Evolutionary conservation across 495 filamentous ascomycete genomes (phyloP), one percentile per base, ranked within the genome.

Genomic region (Neurospora intermedia): DNA sequence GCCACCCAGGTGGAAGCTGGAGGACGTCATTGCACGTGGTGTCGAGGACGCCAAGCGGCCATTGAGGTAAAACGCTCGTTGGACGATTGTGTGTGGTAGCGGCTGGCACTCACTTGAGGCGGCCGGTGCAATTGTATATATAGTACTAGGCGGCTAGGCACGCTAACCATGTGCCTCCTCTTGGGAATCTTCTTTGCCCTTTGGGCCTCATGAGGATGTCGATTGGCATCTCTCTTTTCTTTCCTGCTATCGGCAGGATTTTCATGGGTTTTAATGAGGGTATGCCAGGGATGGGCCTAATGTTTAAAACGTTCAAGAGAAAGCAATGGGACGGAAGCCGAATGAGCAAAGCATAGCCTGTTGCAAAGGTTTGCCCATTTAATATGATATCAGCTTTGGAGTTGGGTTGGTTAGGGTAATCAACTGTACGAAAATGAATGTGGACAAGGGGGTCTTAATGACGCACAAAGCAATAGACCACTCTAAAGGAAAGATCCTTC

Each of bases 1-100:
- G 74, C 89, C 93, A 73, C 94, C 94, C 13, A 85, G 94, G 72
- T 98, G 94, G 94, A 83, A 85, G 43, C 78, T 98, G 27, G 88
- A 91, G 70, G 93, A 97, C 73, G 88, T 98, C 54, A 85, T 98
- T 73, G 88, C 88, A 69, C 86, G 88, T 38, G 94, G 94, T 73
- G 93, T 91, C 23, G 87, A 91, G 69, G 94, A 97, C 82, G 89
- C 89, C 76, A 93, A 96, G 84, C 75, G 84, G 69, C 88, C 88
- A 27, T 82, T 97, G 77, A 82, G 89, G 77, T 92, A 82, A 84
- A 71, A 20, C 23, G 27, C 54, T 66, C 27, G 15, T 35, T 66
- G 27, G 54, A 66, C 54, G 23, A 35, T 66, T 13, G 16, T 66
- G 2, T 7, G 27, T 66, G 54, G 54, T 4, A 38, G 35, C 54